These are phyloP conservation scores for Sphagnum tenellum DNA, from an alignment of 225 moss, liverwort and hornwort genomes.

Conservation along the genomic window DNA sequence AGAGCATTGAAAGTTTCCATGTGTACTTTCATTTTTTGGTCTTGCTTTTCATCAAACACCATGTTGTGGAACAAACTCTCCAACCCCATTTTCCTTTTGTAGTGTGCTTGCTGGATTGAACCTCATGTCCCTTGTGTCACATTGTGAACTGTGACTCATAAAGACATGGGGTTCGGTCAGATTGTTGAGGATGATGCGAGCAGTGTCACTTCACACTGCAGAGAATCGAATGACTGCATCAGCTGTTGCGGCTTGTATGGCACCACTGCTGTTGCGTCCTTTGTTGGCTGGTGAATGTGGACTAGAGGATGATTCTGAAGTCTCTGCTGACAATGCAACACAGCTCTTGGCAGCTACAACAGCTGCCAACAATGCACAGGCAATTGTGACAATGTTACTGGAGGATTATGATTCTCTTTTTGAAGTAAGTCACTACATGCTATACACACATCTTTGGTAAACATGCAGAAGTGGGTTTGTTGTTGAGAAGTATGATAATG, in stretches of 20 bases:
- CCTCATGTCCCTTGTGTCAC: too few species aligned
- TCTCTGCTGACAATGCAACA: conserved; percentile 90
- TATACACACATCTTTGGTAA: neutral
- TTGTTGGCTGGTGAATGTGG: conserved; percentile 93
- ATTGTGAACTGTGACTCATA: too few species aligned
- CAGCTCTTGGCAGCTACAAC: conserved; percentile 95
- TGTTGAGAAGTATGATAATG: too few species aligned
- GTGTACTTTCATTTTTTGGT: too few species aligned
- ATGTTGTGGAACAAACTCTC: too few species aligned
- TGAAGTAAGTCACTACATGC: conserved; percentile 40
- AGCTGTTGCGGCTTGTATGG: conserved; percentile 98
- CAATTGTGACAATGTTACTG: conserved; percentile 79
- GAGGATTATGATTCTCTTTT: conserved; percentile 95
- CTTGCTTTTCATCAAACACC: too few species aligned
- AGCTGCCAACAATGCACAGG: conserved; percentile 96
- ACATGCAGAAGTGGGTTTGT: neutral
- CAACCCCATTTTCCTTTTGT: too few species aligned
- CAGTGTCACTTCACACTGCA: conserved; percentile 75
- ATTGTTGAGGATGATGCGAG: conserved; percentile 93
- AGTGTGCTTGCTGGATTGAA: too few species aligned
- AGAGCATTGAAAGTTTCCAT: too few species aligned
- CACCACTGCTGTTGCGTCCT: conserved; percentile 85
- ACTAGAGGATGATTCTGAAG: conserved; percentile 85
- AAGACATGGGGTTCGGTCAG: conserved; percentile 16
- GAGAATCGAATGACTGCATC: conserved; percentile 95